Base-by-base conservation (phyloP, 352 stramenopile species). In the Pythium brachiatum region DNA sequence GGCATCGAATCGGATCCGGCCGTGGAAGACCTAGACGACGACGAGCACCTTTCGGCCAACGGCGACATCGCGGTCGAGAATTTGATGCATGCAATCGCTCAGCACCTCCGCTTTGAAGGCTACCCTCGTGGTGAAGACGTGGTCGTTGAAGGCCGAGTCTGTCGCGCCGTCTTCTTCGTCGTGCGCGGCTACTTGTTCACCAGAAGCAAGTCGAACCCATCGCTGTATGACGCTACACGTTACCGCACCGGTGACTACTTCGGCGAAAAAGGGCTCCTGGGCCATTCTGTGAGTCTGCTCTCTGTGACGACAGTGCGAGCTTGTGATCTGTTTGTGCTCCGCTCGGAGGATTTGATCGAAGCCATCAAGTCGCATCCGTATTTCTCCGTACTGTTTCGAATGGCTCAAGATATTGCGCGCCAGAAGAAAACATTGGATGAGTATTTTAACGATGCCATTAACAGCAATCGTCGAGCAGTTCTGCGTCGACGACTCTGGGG, bases 161-260 rank as follows among this genome's bases (percentile, higher is more conserved):
- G 75, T 55, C 76, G 70, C 5, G 74, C 78, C 15, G 85, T 91
- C 69, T 87, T 89, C 53, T 91, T 91, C 41, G 76, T 89, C 27
- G 81, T 88, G 15, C 70, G 70, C 2, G 79, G 81, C 4, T 80
- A 87, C 16, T 46, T 90, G 16, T 66, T 81, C 51, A 75, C 75
- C 11, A 79, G 80, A 48, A 86, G 72, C 53, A 21, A 70, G 36
- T 83, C 78, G 15, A 83, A 86, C 47, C 50, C 79, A 18, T 44
- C 38, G 8, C 61, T 82, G n/a, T 85, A 88, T 39, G 44, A 51
- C 21, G 44, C 44, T 32, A 21, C 20, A n/a, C 69, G 74, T 18
- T 88, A 74, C 60, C 67, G 69, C 34, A 69, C 69, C 31, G 78
- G 80, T 7, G 75, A 87, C 46, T 86, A 81, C 54, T 88, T 89